phyloP scores from a whole-genome alignment of 345 rosid genomes.

The Limnanthes douglasii region DNA sequence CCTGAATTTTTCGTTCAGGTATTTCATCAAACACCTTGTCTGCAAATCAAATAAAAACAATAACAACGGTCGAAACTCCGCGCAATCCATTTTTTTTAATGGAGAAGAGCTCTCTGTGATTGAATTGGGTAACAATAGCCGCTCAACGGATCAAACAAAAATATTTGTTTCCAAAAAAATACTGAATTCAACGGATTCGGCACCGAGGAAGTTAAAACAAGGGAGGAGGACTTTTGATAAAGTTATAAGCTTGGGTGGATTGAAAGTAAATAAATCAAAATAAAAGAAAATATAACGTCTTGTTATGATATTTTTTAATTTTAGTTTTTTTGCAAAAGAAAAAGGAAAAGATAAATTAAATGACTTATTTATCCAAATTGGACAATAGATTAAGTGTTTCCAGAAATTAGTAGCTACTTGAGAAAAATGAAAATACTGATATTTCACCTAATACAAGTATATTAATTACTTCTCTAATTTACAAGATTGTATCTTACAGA shows the following conservation, averaged over 20 bases:
- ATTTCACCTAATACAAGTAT: no score
- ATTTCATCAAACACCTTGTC: slow-evolving; percentile 35
- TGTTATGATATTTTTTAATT: no score
- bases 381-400: no score
- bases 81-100: slow-evolving; percentile 12
- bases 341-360: no score
- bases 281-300: no score
- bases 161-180: slow-evolving; percentile 32
- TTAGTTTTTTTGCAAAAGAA: no score
- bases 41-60: slow-evolving; percentile 23
- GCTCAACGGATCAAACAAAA: slow-evolving; percentile 7
- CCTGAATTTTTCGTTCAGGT: slow-evolving; percentile 82
- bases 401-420: no score
- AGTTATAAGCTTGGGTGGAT: slow-evolving; percentile 72
- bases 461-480: no score
- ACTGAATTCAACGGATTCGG: slow-evolving; percentile 23
- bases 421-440: no score
- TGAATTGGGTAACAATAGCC: slow-evolving; percentile 30
- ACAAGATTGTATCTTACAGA: no score
- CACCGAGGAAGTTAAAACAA: slow-evolving; percentile 24
- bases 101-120: slow-evolving; percentile 72
- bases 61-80: slow-evolving; percentile 32
- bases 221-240: slow-evolving; percentile 19
- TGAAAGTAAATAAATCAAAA: no score
- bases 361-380: no score